Conservation (phyloP, 2,329 filamentous ascomycete species). For the Cercospora berteroae region DNA sequence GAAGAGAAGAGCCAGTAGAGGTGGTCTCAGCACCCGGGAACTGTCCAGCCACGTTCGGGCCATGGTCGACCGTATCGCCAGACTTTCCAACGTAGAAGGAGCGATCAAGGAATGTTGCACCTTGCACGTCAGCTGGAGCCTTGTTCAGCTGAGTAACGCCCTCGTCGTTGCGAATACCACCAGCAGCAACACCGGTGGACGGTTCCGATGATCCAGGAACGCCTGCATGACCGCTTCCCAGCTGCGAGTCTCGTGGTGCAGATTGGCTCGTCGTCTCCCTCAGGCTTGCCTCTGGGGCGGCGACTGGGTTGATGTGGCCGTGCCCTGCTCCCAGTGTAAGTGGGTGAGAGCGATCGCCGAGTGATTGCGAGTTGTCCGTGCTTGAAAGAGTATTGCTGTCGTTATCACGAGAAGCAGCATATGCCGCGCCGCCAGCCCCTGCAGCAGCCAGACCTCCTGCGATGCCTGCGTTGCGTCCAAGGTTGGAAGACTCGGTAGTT, state of each 20-base stretch:
- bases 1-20: not conserved
- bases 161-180: constrained; percentile 12
- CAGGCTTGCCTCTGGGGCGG: constrained; percentile 18
- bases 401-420: constrained; percentile 1
- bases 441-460: constrained; percentile 35
- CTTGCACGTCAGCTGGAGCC: constrained; percentile 25
- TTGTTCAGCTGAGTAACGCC: constrained; percentile 17
- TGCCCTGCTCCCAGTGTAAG: not conserved
- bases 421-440: constrained; percentile 25
- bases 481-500: constrained; percentile 21
- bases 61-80: not conserved
- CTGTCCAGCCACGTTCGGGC: constrained; percentile 37
- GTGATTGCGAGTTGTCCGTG: not conserved
- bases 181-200: constrained; percentile 9
- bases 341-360: not conserved
- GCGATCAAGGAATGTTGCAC: constrained; percentile 30
- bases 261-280: not conserved
- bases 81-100: constrained; percentile 26
- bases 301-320: constrained; percentile 23
- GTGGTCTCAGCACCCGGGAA: constrained; percentile 29
- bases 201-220: constrained; percentile 3
- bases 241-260: constrained; percentile 10
- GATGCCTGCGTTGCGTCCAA: constrained; percentile 37
- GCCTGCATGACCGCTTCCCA: not conserved
- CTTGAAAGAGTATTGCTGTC: not conserved